Evolutionary conservation across 75 land plant genomes (phyloP).

Genomic region (Chamaecyparis obtusa): DNA sequence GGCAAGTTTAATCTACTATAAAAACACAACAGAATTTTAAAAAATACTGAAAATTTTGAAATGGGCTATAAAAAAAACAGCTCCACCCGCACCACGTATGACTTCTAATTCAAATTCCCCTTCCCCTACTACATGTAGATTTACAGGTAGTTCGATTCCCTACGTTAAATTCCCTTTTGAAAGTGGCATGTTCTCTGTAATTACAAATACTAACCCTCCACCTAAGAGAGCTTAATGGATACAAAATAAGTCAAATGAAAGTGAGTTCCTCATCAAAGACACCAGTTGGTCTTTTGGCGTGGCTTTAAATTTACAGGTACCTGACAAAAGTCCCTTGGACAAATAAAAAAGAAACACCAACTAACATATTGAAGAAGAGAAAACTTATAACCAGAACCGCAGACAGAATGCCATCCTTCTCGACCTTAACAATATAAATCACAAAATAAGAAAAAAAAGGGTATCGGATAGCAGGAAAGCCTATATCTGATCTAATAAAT

Average conservation of each 20-base stretch:
- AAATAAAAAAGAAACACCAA: too few relatives aligned
- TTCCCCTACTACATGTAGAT: not conserved
- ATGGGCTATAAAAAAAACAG: not conserved
- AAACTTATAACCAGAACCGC: too few relatives aligned
- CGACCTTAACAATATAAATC: too few relatives aligned
- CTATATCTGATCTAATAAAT: not conserved
- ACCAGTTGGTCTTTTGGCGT: not conserved
- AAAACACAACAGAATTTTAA: not conserved
- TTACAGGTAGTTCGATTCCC: not conserved
- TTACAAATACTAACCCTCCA: not conserved
- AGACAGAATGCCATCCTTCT: too few relatives aligned
- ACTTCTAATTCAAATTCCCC: not conserved
- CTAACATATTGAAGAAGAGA: too few relatives aligned
- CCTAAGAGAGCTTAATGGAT: not conserved
- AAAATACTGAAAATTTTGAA: not conserved
- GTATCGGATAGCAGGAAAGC: not conserved
- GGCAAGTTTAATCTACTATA: not conserved
- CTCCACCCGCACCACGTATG: not conserved
- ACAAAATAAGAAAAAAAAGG: not conserved
- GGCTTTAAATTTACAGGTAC: not conserved
- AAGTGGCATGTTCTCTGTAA: not conserved
- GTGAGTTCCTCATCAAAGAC: not conserved
- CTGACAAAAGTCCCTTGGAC: not conserved
- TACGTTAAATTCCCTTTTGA: not conserved
- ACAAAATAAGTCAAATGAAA: not conserved